Conservation (phyloP, 768 basidiomycete genomes). For the Psilocybe subaeruginosa region DNA sequence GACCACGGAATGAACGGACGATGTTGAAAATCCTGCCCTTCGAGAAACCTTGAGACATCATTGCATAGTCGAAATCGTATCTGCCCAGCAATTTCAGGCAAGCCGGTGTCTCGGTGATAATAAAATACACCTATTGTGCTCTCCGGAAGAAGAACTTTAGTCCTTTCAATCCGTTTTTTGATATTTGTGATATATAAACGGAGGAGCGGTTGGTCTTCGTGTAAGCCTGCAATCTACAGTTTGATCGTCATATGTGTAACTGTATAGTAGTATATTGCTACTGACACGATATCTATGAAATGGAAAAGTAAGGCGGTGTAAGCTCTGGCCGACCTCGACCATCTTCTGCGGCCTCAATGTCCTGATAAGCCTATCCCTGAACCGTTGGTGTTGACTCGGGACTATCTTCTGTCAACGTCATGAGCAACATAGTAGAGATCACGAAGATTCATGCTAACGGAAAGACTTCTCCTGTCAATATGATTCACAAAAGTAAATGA, state of each 20-base stretch:
- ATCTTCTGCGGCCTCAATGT: not conserved
- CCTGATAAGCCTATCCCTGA: not conserved
- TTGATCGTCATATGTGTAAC: not conserved
- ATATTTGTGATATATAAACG: not conserved
- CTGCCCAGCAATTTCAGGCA: not conserved
- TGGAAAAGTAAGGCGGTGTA: not conserved
- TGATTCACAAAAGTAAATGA: not conserved
- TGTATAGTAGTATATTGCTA: not conserved
- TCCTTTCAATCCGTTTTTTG: not conserved
- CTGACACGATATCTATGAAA: not conserved
- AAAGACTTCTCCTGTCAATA: not conserved
- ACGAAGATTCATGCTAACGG: not conserved
- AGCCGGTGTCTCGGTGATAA: not conserved
- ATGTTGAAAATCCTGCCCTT: not conserved
- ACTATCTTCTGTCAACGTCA: not conserved
- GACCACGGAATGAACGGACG: not conserved
- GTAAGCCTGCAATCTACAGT: not conserved
- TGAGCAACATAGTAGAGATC: not conserved
- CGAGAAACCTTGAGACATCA: not conserved
- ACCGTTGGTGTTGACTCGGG: not conserved
- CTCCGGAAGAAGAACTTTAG: not conserved
- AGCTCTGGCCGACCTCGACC: not conserved
- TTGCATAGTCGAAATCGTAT: slow-evolving; percentile 7
- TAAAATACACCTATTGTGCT: not conserved
- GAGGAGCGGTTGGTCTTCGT: not conserved